Evolutionary conservation across 2,329 filamentous ascomycete genomes (phyloP), one percentile per base, ranked within the genome.

Genomic region (Fusarium sp.): DNA sequence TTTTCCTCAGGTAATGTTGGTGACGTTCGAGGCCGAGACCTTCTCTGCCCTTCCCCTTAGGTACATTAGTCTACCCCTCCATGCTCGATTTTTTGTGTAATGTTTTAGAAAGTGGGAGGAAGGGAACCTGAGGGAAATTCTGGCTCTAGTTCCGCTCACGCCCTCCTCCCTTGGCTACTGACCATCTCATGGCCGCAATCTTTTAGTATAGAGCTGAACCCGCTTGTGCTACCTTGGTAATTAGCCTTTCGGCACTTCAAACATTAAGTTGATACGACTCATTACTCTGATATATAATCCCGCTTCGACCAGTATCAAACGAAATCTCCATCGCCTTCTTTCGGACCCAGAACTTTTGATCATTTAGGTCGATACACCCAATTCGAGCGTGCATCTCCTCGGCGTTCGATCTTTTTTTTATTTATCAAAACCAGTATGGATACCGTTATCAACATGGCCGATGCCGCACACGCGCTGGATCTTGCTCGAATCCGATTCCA

Each of bases 401-500:
- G 13, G 48, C 33, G 14, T 54, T 49, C 59, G 64, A 54, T 60
- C 54, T 27, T 38, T 13, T 18, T 26, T 62, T 50, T 27, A 37
- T 41, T 41, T 66, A 48, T 14, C 56, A 30, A 53, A 50, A 49
- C 53, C 46, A 53, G 38, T 58, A 99, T 99, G 96, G 96, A 99
- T 80, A 87, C 93, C 20, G 90, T 94, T 50, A 94, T 98, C 78
- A 94, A 98, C 80, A 89, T 97, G 67, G 93, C 91, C 41, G 93
- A 98, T 82, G 89, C 91, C 78, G 89, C 90, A 73, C 93, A 93
- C 84, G 95, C 95, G 18, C 85, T 99, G 77, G 95, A 98, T 80
- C 88, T 99, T 52, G 88, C 90, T 70, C 94, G 96, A 79, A 99
- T 98, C 80, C 93, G 96, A 70, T 97, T 94, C 82, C 94, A 97